These are phyloP conservation scores for Sarcodon sp. DNA, from an alignment of 768 basidiomycete species.

Conservation along the genomic window DNA sequence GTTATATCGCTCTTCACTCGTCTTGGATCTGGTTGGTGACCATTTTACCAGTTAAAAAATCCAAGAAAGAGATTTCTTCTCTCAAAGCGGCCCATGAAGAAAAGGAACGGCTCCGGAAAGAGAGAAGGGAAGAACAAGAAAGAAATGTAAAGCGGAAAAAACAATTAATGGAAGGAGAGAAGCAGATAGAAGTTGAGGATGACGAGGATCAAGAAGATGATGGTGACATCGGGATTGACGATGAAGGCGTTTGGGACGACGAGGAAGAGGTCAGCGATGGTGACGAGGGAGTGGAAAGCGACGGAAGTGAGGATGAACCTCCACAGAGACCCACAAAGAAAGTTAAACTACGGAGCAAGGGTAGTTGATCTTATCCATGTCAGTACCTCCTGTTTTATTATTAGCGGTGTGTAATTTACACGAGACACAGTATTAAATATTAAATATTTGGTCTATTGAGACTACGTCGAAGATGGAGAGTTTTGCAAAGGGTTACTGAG, in stretches of 20 bases:
- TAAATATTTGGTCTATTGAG: not conserved
- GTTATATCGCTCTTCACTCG: slow-evolving; percentile 17
- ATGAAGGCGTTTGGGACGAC: slow-evolving; percentile 24
- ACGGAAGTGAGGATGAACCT: slow-evolving; percentile 32
- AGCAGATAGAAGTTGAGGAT: slow-evolving; percentile 47
- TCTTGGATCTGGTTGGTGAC: slow-evolving; percentile 1
- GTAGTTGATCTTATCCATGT: slow-evolving; percentile 9
- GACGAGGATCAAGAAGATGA: slow-evolving; percentile 32
- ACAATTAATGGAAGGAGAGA: slow-evolving; percentile 22
- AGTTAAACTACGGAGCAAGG: slow-evolving; percentile 36
- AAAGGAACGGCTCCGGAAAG: slow-evolving; percentile 61
- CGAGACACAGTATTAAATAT: not conserved
- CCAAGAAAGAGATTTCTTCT: slow-evolving; percentile 56
- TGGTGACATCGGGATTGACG: slow-evolving; percentile 9
- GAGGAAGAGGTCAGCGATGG: slow-evolving; percentile 18
- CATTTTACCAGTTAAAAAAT: slow-evolving; percentile 67
- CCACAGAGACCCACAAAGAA: slow-evolving; percentile 35
- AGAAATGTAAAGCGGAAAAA: slow-evolving; percentile 83
- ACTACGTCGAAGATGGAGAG: not conserved
- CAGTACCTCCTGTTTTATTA: not conserved
- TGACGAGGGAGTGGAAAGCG: slow-evolving; percentile 52
- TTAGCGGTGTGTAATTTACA: not conserved
- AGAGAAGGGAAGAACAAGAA: slow-evolving; percentile 83
- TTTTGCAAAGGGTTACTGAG: slow-evolving; percentile 9
- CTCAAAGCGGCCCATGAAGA: slow-evolving; percentile 67